phyloP scores from a whole-genome alignment of 768 basidiomycete species.

The Boletales sp. region DNA sequence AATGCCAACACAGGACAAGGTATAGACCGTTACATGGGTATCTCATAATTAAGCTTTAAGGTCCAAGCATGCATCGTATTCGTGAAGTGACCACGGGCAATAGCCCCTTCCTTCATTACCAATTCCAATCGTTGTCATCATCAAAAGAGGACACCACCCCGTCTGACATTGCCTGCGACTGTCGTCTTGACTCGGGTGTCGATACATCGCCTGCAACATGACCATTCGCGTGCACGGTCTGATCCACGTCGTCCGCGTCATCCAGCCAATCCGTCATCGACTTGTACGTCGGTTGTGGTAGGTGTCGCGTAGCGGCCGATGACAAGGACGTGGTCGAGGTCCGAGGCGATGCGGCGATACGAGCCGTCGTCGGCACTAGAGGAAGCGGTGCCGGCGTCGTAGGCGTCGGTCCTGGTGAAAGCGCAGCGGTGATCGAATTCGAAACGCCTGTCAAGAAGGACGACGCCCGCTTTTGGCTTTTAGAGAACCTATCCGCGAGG shows the following conservation, averaged over 20 bases:
- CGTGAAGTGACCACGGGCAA: background rate
- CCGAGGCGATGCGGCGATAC: slow-evolving; percentile 4
- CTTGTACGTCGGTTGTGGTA: slow-evolving; percentile 11
- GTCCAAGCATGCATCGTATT: no score
- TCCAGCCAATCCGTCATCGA: slow-evolving; percentile 26
- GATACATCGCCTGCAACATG: slow-evolving; percentile 15
- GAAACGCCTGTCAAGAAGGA: slow-evolving; percentile 63
- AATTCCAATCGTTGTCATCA: slow-evolving; percentile 62
- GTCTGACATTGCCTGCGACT: background rate
- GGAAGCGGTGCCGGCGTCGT: slow-evolving; percentile 22
- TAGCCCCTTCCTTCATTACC: slow-evolving; percentile 32
- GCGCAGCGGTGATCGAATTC: slow-evolving; percentile 47
- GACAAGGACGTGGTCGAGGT: slow-evolving; percentile 1
- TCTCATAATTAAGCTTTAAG: no score
- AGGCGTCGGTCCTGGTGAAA: slow-evolving; percentile 37
- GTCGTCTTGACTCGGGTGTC: slow-evolving; percentile 29
- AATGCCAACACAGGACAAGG: no score
- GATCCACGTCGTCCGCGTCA: slow-evolving; percentile 25
- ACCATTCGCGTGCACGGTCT: slow-evolving; percentile 4
- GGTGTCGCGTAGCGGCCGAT: background rate
- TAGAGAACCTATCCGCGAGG: slow-evolving; percentile 47
- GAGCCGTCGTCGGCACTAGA: background rate
- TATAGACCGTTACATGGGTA: no score
- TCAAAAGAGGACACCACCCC: slow-evolving; percentile 21
- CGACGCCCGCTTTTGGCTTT: slow-evolving; percentile 67